phyloP scores from a whole-genome alignment of 1,139 yeast genomes.

The Diutina catenulata region DNA sequence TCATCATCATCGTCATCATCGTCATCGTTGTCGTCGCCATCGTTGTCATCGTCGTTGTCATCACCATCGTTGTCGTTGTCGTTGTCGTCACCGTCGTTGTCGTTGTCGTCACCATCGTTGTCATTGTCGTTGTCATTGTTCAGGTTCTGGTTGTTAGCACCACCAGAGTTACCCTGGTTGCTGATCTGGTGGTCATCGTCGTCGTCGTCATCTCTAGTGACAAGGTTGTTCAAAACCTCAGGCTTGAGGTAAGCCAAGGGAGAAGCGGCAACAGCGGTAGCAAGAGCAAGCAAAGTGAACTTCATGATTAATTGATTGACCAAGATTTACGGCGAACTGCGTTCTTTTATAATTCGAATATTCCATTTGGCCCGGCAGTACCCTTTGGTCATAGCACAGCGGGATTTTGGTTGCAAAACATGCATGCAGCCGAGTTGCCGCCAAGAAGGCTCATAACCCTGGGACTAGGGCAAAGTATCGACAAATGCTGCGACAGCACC shows the following conservation, averaged over 20 bases:
- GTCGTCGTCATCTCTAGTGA: background rate
- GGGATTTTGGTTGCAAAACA: too few relatives aligned
- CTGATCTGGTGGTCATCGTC: background rate
- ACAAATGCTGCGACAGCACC: too few relatives aligned
- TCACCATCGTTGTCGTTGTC: background rate
- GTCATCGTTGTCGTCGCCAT: background rate
- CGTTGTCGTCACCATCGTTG: background rate
- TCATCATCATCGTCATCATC: background rate
- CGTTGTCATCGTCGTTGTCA: background rate
- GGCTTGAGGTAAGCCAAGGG: background rate
- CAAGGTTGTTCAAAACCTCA: background rate
- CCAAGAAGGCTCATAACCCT: too few relatives aligned
- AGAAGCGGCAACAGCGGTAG: conserved; percentile 3
- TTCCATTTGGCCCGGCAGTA: too few relatives aligned
- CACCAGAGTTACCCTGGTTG: background rate
- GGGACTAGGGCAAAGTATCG: too few relatives aligned
- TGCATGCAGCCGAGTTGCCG: too few relatives aligned
- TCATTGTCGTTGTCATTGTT: background rate
- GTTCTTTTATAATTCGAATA: too few relatives aligned
- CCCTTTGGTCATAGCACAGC: too few relatives aligned
- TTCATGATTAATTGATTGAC: too few relatives aligned
- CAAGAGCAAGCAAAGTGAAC: conserved; percentile 1
- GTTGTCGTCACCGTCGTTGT: background rate
- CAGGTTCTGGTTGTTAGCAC: background rate
- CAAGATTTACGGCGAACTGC: too few relatives aligned